Evolutionary conservation across 192 early-diverging fungal genomes (phyloP), one percentile per base, ranked within the genome.

Genomic region (Dissophora globulifera): DNA sequence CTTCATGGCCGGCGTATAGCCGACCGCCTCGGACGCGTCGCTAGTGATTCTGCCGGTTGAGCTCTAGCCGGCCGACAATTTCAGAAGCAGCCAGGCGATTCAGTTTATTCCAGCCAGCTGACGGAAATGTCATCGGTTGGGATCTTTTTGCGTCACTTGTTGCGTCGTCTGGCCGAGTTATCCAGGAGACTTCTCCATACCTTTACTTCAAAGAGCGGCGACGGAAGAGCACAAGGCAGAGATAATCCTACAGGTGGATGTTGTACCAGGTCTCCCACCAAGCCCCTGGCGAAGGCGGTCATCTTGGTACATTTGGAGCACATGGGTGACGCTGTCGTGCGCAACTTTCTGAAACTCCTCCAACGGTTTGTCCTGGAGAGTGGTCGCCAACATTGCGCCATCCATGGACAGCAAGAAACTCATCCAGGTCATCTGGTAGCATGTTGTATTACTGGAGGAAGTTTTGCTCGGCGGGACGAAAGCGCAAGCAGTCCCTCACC

Each of bases 331-430:
- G 41, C 11, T 43, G 16, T 57, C 41, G 22, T 43, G 33, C 19
- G 52, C 52, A 31, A 54, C 52, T 54, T 35, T 54, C 52, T 54
- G 52, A 32, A 54, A 54, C 17, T 54, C 52, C 32, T 54, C 52
- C 32, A 32, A 54, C 32, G 52, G 52, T 19, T 54, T 54, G 30
- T 35, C 15, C 32, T 54, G 12, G 32, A 54, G 52, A 54, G 29
- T 19, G n/a, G 29, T 35, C 32, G 29, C 52, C n/a, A 31, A 54
- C 32, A 54, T 30, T 43, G 20, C 40, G 33, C 40, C 40, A 22
- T 42, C 55, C 40, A 25, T 57, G 55, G 29, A 20, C 43, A 23
- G 25, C 55, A 7, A 57, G 52, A 35, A 20, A 17, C 30, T 54
- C 32, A 19, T 54, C 52, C 52, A 54, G 31, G 52, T 54, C 52